Conservation (phyloP, 225 moss, liverwort and hornwort genomes). For the Physcomitrium patens region DNA sequence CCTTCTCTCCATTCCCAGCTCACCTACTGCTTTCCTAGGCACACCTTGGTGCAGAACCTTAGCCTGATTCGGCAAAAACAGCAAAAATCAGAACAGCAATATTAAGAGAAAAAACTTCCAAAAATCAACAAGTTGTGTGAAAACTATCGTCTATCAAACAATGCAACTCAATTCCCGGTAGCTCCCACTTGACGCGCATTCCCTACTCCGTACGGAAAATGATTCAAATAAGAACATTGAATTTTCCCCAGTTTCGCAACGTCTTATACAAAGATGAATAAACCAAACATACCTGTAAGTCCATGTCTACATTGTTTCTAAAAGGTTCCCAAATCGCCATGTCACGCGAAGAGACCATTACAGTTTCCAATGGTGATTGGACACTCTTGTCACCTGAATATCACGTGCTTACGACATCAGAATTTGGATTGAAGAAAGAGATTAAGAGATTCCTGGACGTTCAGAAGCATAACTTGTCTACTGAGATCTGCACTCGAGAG, state of each 20-base stretch:
- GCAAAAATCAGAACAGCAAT: conserved; percentile 19
- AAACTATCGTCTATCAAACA: background rate
- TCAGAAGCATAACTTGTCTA: background rate
- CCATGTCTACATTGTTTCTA: conserved; percentile 90
- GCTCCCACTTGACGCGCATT: background rate
- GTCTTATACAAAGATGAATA: conserved; percentile 2
- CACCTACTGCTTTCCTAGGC: conserved; percentile 34
- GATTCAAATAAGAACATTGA: background rate
- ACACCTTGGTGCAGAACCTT: conserved; percentile 71
- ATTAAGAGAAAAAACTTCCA: background rate
- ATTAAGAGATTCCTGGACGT: background rate
- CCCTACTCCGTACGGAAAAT: background rate
- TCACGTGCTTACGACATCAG: background rate
- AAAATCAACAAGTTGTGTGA: background rate
- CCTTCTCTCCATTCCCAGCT: conserved; percentile 38
- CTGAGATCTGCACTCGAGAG: too few species aligned
- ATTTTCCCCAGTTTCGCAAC: background rate
- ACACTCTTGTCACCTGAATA: conserved; percentile 78
- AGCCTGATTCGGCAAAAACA: conserved; percentile 52
- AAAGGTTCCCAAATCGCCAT: conserved; percentile 94
- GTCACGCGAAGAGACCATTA: conserved; percentile 62
- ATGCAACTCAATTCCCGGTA: background rate
- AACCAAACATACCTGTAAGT: conserved; percentile 68
- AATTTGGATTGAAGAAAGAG: conserved; percentile 1
- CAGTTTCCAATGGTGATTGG: conserved; percentile 72